phyloP scores from a whole-genome alignment of 2,329 filamentous ascomycete genomes.

The Cladorrhinum sp. region DNA sequence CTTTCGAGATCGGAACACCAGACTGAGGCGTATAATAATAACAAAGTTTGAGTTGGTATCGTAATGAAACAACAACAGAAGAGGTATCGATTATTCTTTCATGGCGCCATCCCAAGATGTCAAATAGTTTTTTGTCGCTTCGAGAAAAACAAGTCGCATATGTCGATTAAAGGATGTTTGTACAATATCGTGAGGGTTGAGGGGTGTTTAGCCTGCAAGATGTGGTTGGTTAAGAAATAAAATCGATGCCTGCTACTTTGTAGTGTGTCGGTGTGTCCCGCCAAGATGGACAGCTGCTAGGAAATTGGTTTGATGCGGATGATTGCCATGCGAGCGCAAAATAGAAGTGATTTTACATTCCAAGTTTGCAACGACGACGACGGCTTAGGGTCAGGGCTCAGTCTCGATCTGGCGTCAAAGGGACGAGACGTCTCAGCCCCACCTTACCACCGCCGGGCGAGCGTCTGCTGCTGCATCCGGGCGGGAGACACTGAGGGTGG shows the following conservation, averaged over 20 bases:
- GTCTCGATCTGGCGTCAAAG: constrained; percentile 32
- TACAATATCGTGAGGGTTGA: constrained; percentile 31
- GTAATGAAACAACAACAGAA: constrained; percentile 27
- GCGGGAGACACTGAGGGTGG: constrained; percentile 67
- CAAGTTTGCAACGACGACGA: constrained; percentile 37
- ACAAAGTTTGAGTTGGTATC: constrained; percentile 28
- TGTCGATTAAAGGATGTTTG: constrained; percentile 35
- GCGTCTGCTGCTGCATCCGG: constrained; percentile 55
- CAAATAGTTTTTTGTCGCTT: constrained; percentile 26
- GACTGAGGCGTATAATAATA: constrained; percentile 24
- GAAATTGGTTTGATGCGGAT: constrained; percentile 40
- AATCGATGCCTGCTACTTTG: constrained; percentile 44
- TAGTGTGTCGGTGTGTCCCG: constrained; percentile 42
- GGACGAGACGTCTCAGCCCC: constrained; percentile 32
- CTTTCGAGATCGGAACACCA: constrained; percentile 40
- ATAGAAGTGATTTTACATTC: constrained; percentile 33
- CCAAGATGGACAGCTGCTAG: constrained; percentile 48
- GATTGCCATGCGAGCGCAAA: constrained; percentile 21
- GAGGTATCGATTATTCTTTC: constrained; percentile 36
- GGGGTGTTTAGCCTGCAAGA: constrained; percentile 34
- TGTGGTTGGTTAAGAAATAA: constrained; percentile 35
- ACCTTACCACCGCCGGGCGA: constrained; percentile 54
- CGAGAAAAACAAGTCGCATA: constrained; percentile 32
- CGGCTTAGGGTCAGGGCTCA: constrained; percentile 32
- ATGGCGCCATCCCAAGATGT: constrained; percentile 31